Conservation (phyloP, 2,329 filamentous ascomycete species). For the Dactylellina parvicollis region DNA sequence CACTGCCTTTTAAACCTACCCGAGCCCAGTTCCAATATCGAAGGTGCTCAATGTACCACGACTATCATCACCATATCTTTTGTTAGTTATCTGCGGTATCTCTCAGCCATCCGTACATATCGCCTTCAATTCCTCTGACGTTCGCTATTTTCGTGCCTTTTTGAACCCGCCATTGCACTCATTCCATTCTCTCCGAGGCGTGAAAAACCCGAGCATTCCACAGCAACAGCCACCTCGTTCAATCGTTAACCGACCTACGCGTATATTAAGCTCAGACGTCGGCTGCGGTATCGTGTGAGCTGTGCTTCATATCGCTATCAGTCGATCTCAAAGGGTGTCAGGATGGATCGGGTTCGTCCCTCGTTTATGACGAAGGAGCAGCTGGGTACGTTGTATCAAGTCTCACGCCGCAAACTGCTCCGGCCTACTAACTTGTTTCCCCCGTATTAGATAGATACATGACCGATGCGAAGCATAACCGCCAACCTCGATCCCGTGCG, state of each 20-base stretch:
- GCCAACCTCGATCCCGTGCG: constrained; percentile 32
- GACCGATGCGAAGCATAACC: constrained; percentile 48
- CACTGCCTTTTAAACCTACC: constrained; percentile 30
- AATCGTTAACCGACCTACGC: constrained; percentile 18
- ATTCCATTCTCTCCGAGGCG: constrained; percentile 31
- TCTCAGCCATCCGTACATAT: constrained; percentile 7
- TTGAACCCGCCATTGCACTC: constrained; percentile 27
- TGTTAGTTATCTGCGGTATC: constrained; percentile 29
- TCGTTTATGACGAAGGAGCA: constrained; percentile 59
- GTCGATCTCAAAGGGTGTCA: background rate
- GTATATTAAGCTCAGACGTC: constrained; percentile 17
- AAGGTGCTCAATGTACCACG: constrained; percentile 3
- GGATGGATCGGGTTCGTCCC: constrained; percentile 50
- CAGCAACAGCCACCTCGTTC: constrained; percentile 21
- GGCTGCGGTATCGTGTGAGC: background rate
- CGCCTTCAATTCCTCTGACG: constrained; percentile 28
- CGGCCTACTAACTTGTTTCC: constrained; percentile 3
- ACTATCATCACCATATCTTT: background rate
- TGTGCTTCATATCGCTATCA: background rate
- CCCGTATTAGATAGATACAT: constrained; percentile 41
- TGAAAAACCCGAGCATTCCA: constrained; percentile 31
- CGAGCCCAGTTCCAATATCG: constrained; percentile 20
- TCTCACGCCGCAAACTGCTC: background rate
- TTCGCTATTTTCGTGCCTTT: constrained; percentile 29
- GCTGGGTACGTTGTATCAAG: constrained; percentile 54